Base-by-base conservation (phyloP, 345 rosid genomes). In the Arabidopsis suecica region DNA sequence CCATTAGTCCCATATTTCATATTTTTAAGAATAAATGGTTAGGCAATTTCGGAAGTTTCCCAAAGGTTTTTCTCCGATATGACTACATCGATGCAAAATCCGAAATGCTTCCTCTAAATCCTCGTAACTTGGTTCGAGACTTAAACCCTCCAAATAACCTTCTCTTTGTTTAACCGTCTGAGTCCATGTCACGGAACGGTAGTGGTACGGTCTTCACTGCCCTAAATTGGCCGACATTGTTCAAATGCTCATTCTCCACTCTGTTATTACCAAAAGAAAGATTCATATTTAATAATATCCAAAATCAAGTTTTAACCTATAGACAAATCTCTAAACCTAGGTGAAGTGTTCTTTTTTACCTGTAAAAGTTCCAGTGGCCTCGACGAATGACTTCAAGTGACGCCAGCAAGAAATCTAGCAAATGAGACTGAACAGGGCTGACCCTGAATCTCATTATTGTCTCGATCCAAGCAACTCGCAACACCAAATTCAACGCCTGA, bases 281-380 rank as follows among this genome's bases (percentile, higher is more conserved):
- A 41, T 22, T 2, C 9, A 64, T 7, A 28, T 12, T 49, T 16
- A 49, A 4, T 32, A 49, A 50, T 8, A 50, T 51, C 55, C 22
- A 18, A n/a, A 41, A 42, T 45, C 37, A 57, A 44, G 57, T 44
- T 40, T 50, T 61, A 16, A 69, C 25, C 25, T 23, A 23, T 7
- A 69, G 4, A 40, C 5, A 33, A 23, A 16, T 69, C 1, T 53
- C 3, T 25, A 61, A 8, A 28, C 69, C 9, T 76, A 55, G 51
- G n/a, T 54, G 40, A 44, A 22, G 6, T 25, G 23, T 33, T 30
- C 11, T 3, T 78, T 18, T 16, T 5, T 79, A 93, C 98, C 98
- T 86, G 86, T 95, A 93, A 55, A 93, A 95, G 77, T 93, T 95
- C 99, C 99, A 93, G 23, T 95, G 99, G 30, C 99, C 99, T 65